Percentiles rank a stretch among this genome's conserved stretches.
phyloP scores from a whole-genome alignment of 345 rosid genomes.

The Euclidium syriacum region DNA sequence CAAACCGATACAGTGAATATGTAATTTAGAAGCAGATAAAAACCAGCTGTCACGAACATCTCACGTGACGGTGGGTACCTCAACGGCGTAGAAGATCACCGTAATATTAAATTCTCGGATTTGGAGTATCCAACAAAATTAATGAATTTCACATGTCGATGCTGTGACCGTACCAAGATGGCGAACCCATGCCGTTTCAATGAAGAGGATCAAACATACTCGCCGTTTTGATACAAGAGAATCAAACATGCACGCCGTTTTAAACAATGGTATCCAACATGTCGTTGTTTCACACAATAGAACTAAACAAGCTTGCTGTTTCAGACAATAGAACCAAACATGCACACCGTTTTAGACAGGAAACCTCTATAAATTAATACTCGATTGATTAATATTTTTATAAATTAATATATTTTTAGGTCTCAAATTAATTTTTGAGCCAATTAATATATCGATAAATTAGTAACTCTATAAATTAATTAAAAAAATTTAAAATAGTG shows the following conservation, averaged over 20 bases:
- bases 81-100: slow-evolving; percentile 6
- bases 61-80: slow-evolving; percentile 30
- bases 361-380: no score
- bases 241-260: not conserved
- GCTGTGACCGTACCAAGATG: not conserved
- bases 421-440: no score
- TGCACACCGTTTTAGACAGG: not conserved
- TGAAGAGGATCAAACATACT: not conserved
- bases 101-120: not conserved
- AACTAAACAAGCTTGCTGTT: not conserved
- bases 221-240: not conserved
- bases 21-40: no score
- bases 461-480: no score
- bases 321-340: not conserved
- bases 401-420: no score
- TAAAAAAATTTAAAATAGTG: no score
- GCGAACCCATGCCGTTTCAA: not conserved
- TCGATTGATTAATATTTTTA: no score
- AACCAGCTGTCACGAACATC: slow-evolving; percentile 23
- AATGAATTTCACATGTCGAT: slow-evolving; percentile 19
- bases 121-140: slow-evolving; percentile 21
- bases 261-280: not conserved
- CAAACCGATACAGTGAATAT: no score
- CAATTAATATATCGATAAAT: no score
- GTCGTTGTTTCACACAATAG: not conserved